These are phyloP conservation scores for Botryotinia convoluta DNA, from an alignment of 2,329 filamentous ascomycete species.

Conservation along the genomic window DNA sequence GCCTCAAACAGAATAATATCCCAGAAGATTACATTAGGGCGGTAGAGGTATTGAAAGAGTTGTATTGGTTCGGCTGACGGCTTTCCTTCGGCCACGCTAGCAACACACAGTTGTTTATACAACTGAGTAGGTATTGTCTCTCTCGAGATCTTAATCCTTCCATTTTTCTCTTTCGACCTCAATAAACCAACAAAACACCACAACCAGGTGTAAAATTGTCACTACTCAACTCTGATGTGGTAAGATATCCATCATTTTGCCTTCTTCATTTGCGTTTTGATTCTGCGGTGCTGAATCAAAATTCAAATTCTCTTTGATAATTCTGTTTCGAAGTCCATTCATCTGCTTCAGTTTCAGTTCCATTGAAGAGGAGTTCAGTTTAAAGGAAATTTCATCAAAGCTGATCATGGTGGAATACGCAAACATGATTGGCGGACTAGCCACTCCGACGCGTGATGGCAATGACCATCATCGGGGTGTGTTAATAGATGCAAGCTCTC, in stretches of 20 bases:
- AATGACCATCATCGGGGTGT: not conserved
- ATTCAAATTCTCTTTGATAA: not conserved
- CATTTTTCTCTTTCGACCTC: not conserved
- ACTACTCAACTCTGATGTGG: not conserved
- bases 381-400: not conserved
- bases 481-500: not conserved
- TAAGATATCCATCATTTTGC: not conserved
- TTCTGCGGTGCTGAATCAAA: not conserved
- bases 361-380: not conserved
- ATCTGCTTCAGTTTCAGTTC: not conserved
- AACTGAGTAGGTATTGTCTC: not conserved
- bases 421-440: not conserved
- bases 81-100: conserved; percentile 3
- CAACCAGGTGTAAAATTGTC: not conserved
- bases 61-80: not conserved
- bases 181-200: not conserved
- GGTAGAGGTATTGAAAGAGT: not conserved
- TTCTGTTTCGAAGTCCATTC: not conserved
- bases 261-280: not conserved
- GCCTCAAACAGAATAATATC: not conserved
- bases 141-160: not conserved
- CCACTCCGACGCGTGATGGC: not conserved
- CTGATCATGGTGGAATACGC: not conserved
- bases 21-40: not conserved
- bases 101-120: not conserved